Percentiles rank a stretch among this genome's conserved stretches.
These are phyloP conservation scores for Neofusicoccum ribis DNA, from an alignment of 2,329 filamentous ascomycete genomes.

Conservation along the genomic window DNA sequence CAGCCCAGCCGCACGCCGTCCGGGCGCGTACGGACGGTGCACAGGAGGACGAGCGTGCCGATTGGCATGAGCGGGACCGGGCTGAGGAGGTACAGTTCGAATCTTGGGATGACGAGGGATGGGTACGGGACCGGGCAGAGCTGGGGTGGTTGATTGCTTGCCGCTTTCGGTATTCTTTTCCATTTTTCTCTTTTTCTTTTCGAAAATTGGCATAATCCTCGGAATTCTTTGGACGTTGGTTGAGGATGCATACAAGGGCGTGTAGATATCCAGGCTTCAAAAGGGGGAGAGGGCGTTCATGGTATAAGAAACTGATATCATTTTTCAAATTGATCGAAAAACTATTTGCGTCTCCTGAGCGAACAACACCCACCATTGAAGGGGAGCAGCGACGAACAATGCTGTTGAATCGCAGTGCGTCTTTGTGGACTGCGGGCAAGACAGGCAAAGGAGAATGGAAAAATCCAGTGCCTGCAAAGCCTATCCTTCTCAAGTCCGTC, in stretches of 20 bases:
- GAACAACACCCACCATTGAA: no score
- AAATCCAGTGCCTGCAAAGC: background rate
- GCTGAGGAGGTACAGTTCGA: constrained; percentile 47
- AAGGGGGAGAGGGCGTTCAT: background rate
- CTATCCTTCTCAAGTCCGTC: no score
- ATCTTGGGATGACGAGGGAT: constrained; percentile 42
- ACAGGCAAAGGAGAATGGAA: background rate
- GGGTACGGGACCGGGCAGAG: constrained; percentile 24
- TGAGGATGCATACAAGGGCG: no score
- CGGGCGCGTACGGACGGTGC: constrained; percentile 29
- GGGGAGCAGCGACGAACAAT: no score
- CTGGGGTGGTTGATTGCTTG: constrained; percentile 9
- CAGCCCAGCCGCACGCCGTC: constrained; percentile 22
- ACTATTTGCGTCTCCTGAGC: no score
- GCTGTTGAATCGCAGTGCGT: no score
- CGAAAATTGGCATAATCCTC: background rate
- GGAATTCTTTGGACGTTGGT: background rate
- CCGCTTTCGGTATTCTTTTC: background rate
- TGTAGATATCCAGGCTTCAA: background rate
- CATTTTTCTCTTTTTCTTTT: background rate
- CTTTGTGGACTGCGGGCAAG: background rate
- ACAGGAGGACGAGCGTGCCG: constrained; percentile 44
- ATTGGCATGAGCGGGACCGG: constrained; percentile 47
- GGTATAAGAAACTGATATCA: background rate
- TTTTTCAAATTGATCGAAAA: background rate